These are phyloP conservation scores for Cenchrus fungigraminus DNA, from an alignment of 176 grass and related monocot genomes.

Conservation along the genomic window DNA sequence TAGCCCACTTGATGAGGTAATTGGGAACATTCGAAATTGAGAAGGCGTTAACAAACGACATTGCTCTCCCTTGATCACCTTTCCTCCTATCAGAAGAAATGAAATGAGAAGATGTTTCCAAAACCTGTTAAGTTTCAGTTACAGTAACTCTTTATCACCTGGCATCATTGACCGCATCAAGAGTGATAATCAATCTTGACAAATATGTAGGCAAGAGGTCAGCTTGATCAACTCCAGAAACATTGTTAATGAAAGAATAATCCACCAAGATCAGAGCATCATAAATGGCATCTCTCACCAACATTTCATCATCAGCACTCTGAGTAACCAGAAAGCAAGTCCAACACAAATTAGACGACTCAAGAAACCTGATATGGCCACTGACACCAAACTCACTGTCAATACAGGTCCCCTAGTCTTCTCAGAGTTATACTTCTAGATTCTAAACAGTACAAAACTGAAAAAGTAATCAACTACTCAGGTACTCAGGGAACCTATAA, in stretches of 20 bases:
- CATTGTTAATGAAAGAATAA: conserved; percentile 89
- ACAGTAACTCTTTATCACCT: conserved; percentile 59
- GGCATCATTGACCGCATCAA: conserved; percentile 76
- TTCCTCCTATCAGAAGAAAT: conserved; percentile 64
- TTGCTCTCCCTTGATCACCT: conserved; percentile 81
- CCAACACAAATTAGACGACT: conserved; percentile 32
- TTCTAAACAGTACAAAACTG: conserved; percentile 3
- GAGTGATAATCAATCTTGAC: conserved; percentile 80
- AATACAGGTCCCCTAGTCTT: neutral
- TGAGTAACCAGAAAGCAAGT: conserved; percentile 47
- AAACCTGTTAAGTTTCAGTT: conserved; percentile 12
- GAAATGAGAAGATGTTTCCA: conserved; percentile 42
- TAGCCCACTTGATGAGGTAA: conserved; percentile 72
- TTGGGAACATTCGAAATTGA: conserved; percentile 72
- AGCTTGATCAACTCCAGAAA: conserved; percentile 62
- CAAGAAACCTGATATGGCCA: conserved; percentile 11
- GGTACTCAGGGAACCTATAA: neutral
- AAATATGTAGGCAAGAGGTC: conserved; percentile 67
- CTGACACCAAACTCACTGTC: conserved; percentile 15
- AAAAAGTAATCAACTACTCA: neutral
- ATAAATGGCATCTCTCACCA: conserved; percentile 81
- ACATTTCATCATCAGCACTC: conserved; percentile 74
- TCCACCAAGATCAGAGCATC: conserved; percentile 93
- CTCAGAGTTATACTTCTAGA: conserved; percentile 18
- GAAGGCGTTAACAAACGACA: conserved; percentile 81